Base-by-base conservation (phyloP, 2,329 filamentous ascomycete genomes). In the Phaeosphaeriaceae sp. region DNA sequence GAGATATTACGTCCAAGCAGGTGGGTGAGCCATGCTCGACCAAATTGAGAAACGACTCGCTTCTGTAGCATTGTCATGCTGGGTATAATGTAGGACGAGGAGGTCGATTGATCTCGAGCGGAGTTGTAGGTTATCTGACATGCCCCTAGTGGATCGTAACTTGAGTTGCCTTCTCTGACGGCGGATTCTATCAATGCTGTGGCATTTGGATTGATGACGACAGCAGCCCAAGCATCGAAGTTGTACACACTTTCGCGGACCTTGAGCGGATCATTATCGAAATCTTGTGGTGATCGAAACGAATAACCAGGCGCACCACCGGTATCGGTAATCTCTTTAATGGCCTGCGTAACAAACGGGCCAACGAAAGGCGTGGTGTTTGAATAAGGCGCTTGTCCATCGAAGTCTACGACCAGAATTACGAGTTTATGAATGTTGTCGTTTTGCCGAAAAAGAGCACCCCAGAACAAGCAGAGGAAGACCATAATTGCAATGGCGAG, bases 351-450 rank as follows among this genome's bases (percentile, higher is more conserved):
- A 4, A 85, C 74, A 2, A 77, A 70, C 0, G 83, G 83, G 0
- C 85, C 85, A 6, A 87, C 77, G 2, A 87, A 60, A 0, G 84
- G 74, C 2, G 71, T 67, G 32, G 73, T 72, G 13, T 50, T 42
- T 45, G 69, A 54, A 50, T 83, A 85, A 0, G 83, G 83, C 1
- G 79, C 73, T 20, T 62, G 51, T 4, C 79, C 80, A 63, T 88
- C 86, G 52, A 87, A 87, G 66, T 87, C 83, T 28, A 88, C 84
- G 1, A 87, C 79, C 53, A 80, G 79, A 11, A 88, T 75, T 5
- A 74, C 76, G 6, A 87, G 67, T 0, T 72, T 68, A 11, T 45
- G 42, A 8, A 63, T 48, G 7, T 57, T 53, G 1, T 59, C 48
- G 17, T 57, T 58, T 35, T 67, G 60, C 13, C 54, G 50, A 35